A percentile compares a stretch with the other conserved stretches of the same genome.
phyloP scores from a whole-genome alignment of 495 filamentous ascomycete species.

The Neurospora sp. region DNA sequence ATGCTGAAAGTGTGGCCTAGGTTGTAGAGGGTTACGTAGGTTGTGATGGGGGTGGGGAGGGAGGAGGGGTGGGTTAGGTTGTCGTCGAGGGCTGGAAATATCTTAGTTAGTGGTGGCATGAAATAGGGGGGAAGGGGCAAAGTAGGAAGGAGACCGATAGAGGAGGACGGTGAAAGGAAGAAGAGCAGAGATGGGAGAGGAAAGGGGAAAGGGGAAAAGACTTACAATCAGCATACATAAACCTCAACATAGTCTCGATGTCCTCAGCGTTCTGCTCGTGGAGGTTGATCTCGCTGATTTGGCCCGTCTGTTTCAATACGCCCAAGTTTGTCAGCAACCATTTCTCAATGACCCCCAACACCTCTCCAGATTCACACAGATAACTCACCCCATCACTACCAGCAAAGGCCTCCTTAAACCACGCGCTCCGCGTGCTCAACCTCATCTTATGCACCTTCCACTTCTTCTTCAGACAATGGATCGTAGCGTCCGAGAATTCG shows the following conservation, averaged over 20 bases:
- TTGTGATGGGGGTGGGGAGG: not conserved
- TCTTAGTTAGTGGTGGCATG: too few relatives aligned
- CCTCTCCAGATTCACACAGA: not conserved
- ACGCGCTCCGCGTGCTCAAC: slow-evolving; percentile 6
- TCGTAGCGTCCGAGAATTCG: slow-evolving; percentile 5
- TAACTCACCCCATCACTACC: not conserved
- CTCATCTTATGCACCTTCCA: slow-evolving; percentile 16
- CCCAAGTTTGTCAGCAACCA: not conserved
- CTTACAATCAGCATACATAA: slow-evolving; percentile 12
- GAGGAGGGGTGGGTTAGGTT: not conserved
- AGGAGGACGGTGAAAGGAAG: too few relatives aligned
- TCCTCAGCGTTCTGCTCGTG: not conserved
- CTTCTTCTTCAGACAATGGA: slow-evolving; percentile 1
- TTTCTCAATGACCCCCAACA: too few relatives aligned
- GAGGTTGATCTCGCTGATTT: slow-evolving; percentile 3
- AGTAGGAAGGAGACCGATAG: too few relatives aligned
- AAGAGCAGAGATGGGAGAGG: too few relatives aligned
- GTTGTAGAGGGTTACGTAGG: slow-evolving; percentile 10
- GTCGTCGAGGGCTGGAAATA: slow-evolving; percentile 10
- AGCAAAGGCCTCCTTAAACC: slow-evolving; percentile 9
- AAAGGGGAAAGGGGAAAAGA: not conserved
- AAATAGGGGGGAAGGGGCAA: too few relatives aligned
- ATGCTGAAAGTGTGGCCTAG: slow-evolving; percentile 6
- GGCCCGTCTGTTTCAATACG: not conserved
- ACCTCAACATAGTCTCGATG: slow-evolving; percentile 1